Evolutionary conservation across 495 filamentous ascomycete species (phyloP), one percentile per base, ranked within the genome.

Genomic region (Schizothecium vesticola): DNA sequence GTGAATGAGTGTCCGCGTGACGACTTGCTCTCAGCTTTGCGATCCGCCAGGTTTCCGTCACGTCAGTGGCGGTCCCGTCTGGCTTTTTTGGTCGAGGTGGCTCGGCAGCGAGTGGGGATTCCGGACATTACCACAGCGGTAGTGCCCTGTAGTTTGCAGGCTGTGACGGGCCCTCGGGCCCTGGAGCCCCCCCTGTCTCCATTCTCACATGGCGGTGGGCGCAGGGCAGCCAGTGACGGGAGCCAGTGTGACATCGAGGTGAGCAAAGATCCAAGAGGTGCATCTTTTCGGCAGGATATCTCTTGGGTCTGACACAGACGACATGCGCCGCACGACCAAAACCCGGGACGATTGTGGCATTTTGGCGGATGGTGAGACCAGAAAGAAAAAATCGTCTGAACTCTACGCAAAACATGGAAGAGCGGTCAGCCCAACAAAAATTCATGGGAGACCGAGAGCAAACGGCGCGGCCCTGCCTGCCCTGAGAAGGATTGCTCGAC

Each of bases 261-360:
- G 43, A 51, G 43, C 43, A 51, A 51, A 51, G 43, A 12, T n/a
- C 12, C 43, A 5, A 51, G 19, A n/a, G 43, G 7, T 51, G 43
- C 43, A 51, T n/a, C 25, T 26, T 16, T 16, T 56, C 43, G 43
- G 63, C 56, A 55, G 31, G 55, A 60, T 69, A 58, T 61, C 25
- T 69, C 24, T 69, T 63, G 67, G 67, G 67, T 69, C 67, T 69
- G 67, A 69, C 67, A 64, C 61, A 57, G 51, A 26, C 29, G 31
- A 56, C 62, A 56, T 56, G 63, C 43, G 63, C 51, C 63, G 63
- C 63, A 51, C 61, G 31, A 65, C 51, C 63, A 57, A 24, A 61
- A 28, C 60, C 60, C 31, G 60, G 60, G 2, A 33, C 26, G 22
- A 3, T 36, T 51, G 43, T 19, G 6, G 43, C 16, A 51, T 51